Conservation (phyloP, 2,329 filamentous ascomycete genomes). For the Colletotrichum falcatum region DNA sequence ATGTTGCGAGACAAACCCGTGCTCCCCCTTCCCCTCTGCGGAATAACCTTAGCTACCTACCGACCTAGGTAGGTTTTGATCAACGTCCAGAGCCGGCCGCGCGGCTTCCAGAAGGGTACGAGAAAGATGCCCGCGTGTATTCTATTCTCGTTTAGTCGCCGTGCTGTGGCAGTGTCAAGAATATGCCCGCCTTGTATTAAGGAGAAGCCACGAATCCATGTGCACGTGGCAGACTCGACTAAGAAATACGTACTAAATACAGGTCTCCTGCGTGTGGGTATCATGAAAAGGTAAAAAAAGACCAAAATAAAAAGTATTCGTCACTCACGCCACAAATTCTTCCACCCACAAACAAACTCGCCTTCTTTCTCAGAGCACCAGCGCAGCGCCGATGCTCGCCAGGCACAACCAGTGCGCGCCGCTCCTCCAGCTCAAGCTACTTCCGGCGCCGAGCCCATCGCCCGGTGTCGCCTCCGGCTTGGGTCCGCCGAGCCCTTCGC, state of each 20-base stretch:
- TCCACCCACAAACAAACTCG: background rate
- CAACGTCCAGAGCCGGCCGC: background rate
- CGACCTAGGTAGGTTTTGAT: background rate
- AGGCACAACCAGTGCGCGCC: slow-evolving; percentile 50
- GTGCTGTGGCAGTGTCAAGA: background rate
- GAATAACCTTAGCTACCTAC: background rate
- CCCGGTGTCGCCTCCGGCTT: slow-evolving; percentile 47
- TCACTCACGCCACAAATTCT: background rate
- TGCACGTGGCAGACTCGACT: slow-evolving; percentile 15
- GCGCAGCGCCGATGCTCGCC: slow-evolving; percentile 47
- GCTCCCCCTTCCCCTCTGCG: background rate
- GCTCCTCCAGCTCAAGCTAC: slow-evolving; percentile 49
- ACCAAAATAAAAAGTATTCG: slow-evolving; percentile 5
- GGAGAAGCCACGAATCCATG: background rate
- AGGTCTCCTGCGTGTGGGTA: slow-evolving; percentile 25
- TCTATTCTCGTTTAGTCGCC: background rate
- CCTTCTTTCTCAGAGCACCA: slow-evolving; percentile 45
- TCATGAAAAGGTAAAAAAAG: slow-evolving; percentile 25
- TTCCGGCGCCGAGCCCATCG: slow-evolving; percentile 51
- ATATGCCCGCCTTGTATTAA: background rate
- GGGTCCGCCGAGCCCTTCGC: slow-evolving; percentile 47
- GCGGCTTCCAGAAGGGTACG: background rate
- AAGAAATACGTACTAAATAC: slow-evolving; percentile 32
- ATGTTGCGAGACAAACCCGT: background rate
- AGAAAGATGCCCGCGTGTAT: background rate